phyloP scores from a whole-genome alignment of 78 protist genomes.

The Dictyostelium firmibasis region DNA sequence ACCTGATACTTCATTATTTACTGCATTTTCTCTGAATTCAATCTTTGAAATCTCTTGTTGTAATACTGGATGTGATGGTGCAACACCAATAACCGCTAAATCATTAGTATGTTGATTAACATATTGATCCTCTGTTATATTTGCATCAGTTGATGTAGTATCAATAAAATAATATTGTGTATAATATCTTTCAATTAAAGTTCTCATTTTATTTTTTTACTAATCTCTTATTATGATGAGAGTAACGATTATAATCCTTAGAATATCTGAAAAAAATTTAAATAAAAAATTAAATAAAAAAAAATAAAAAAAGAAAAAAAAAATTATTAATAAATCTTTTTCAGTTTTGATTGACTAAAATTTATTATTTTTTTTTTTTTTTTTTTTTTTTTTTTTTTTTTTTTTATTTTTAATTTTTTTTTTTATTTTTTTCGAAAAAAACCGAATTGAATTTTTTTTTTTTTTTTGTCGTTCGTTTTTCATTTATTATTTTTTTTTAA shows the following conservation, averaged over 20 bases:
- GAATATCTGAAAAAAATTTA: too few species aligned
- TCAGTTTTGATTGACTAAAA: too few species aligned
- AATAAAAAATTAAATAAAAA: background rate
- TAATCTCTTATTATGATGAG: too few species aligned
- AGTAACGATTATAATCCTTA: too few species aligned
- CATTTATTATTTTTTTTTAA: background rate
- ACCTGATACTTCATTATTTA: slow-evolving; percentile 11
- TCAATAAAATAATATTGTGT: slow-evolving; percentile 2
- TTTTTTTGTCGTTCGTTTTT: background rate
- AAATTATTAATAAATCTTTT: background rate
- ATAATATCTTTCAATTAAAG: slow-evolving; percentile 76
- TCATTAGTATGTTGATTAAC: slow-evolving; percentile 66
- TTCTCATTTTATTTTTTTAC: slow-evolving; percentile 27
- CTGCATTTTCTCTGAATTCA: background rate
- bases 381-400: background rate
- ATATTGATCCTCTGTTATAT: slow-evolving; percentile 21
- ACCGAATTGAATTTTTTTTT: background rate
- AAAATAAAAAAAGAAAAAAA: background rate
- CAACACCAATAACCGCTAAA: slow-evolving; percentile 38
- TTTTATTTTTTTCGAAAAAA: background rate
- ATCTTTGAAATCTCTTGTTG: slow-evolving; percentile 3
- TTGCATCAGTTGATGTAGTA: background rate
- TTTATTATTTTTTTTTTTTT: background rate
- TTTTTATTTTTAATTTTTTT: background rate
- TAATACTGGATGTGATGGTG: slow-evolving; percentile 50